Evolutionary conservation across 2,329 filamentous ascomycete species (phyloP), one percentile per base, ranked within the genome.

Genomic region (Penicillium digitatum): DNA sequence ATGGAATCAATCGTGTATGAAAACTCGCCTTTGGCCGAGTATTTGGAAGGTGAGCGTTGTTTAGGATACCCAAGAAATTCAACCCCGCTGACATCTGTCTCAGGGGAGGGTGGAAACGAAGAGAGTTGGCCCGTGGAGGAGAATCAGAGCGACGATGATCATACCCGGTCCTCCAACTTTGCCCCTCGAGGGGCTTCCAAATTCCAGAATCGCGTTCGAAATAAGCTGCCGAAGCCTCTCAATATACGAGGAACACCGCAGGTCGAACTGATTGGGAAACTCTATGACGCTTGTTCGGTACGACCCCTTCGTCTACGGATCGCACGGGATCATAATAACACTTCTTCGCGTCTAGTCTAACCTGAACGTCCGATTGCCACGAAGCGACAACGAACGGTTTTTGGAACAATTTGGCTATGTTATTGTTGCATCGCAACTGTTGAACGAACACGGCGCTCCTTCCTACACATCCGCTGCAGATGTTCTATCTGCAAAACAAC

Each of bases 361-460:
- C 11, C 52, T 74, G 58, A 74, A 71, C 60, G 66, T 66, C 37
- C 70, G 60, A 58, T 81, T 95, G 59, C 87, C 89, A 52, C 82
- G 87, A 61, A 85, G 83, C 63, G 91, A 95, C 65, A 95, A 92
- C 69, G 82, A 87, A 63, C 87, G 86, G 62, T 96, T 96, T 67
- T 81, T 96, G 56, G 92, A 96, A 74, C 88, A 91, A 69, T 96
- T 96, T 68, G 88, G 92, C 60, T 96, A 96, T 74, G 88, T 89
- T 22, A 89, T 96, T 61, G 88, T 96, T 67, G 91, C 91, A 48
- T 96, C 92, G 22, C 91, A 96, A 70, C 81, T 96, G 14, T 79
- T 96, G 38, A 90, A 85, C 66, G 88, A 83, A 82, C 72, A 75
- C 57, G 73, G 69, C 54, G 71, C 74, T 12, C 71, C 72, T 5